Percentiles rank a stretch among this genome's conserved stretches.
These are phyloP conservation scores for Cucurbita pepo DNA, from an alignment of 306 rosid genomes.

Conservation along the genomic window DNA sequence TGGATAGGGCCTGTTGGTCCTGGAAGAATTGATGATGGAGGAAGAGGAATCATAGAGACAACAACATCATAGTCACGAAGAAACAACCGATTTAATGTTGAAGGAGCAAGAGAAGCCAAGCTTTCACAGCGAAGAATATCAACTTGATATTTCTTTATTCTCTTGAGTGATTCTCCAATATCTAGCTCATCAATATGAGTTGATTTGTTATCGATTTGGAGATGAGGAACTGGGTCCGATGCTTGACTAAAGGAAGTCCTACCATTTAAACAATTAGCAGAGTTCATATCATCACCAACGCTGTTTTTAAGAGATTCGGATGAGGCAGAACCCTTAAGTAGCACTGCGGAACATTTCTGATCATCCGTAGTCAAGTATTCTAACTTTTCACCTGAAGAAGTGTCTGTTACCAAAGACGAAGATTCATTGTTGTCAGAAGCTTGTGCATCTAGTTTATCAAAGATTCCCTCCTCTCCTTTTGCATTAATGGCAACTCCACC, in stretches of 20 bases:
- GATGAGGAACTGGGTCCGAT: constrained; percentile 19
- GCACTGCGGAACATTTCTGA: constrained; percentile 12
- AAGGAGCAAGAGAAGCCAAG: constrained; percentile 84
- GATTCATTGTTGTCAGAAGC: constrained; percentile 32
- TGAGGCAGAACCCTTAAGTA: constrained; percentile 22
- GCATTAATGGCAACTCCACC: constrained; percentile 49
- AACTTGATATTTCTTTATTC: constrained; percentile 58
- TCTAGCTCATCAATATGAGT: constrained; percentile 33
- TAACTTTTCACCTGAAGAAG: constrained; percentile 24
- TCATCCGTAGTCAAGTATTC: constrained; percentile 14
- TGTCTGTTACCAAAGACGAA: constrained; percentile 25
- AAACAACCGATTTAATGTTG: constrained; percentile 68
- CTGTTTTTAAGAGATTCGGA: constrained; percentile 24
- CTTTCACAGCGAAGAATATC: constrained; percentile 94
- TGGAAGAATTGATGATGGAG: constrained; percentile 81
- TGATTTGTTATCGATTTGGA: constrained; percentile 23
- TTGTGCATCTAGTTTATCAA: constrained; percentile 17
- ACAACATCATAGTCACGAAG: constrained; percentile 86
- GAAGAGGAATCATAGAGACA: constrained; percentile 87
- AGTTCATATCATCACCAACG: constrained; percentile 18
- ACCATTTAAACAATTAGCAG: constrained; percentile 24
- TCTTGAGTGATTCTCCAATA: constrained; percentile 29
- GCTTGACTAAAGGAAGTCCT: constrained; percentile 17
- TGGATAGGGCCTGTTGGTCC: constrained; percentile 66
- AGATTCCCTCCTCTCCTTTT: constrained; percentile 25